phyloP scores from a whole-genome alignment of 441 rosid species.

The Raphanus hybrid region DNA sequence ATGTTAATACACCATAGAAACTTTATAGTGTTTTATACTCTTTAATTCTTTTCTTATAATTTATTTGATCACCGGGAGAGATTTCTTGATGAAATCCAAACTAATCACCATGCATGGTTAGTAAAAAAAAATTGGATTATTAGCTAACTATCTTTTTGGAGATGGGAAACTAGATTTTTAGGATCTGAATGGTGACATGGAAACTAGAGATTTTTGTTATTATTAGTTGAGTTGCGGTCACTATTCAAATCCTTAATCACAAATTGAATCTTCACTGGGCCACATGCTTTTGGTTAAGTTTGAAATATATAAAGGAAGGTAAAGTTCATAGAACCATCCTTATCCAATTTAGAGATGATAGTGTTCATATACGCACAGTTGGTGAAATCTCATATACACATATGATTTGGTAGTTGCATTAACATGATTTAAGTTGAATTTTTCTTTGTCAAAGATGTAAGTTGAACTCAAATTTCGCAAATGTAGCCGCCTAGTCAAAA shows the following conservation, averaged over 20 bases:
- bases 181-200: no score
- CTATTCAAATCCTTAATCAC: no score
- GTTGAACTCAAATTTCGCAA: not conserved
- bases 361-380: not conserved
- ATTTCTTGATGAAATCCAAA: not conserved
- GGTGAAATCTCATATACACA: not conserved
- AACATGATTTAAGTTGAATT: not conserved
- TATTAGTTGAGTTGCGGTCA: no score
- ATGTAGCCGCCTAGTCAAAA: not conserved
- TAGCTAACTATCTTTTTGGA: not conserved
- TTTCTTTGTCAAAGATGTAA: not conserved
- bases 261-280: no score
- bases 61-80: not conserved
- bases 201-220: no score
- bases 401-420: not conserved
- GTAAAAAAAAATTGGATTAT: not conserved
- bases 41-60: not conserved
- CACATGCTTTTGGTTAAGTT: not conserved
- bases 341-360: not conserved
- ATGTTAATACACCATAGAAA: conserved; percentile 14
- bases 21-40: conserved; percentile 3
- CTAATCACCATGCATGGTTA: not conserved
- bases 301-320: not conserved
- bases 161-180: not conserved
- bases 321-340: not conserved